Evolutionary conservation across 2,329 filamentous ascomycete genomes (phyloP), one percentile per base, ranked within the genome.

Genomic region (Alternaria triticimaculans): DNA sequence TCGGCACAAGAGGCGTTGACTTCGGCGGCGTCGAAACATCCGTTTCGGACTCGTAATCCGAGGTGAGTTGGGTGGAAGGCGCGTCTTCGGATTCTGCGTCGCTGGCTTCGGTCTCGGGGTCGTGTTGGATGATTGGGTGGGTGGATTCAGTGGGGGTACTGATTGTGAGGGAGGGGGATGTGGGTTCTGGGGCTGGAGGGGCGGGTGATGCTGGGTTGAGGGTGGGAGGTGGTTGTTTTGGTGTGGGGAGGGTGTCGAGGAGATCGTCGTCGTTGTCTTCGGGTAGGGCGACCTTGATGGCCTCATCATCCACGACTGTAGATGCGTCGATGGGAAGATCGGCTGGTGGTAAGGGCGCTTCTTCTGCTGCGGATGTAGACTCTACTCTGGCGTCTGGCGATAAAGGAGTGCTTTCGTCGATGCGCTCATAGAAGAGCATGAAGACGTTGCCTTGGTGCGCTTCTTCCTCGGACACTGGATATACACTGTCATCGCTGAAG

Each of bases 371-470:
- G 7, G 57, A 14, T 4, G 59, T 18, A 10, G 26, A 37, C n/a
- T 55, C 46, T 20, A 50, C 28, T 10, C 25, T 15, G 43, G 61
- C 4, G 0, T 51, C 33, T 33, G 28, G 21, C 8, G 33, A 1
- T 45, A 44, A 30, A 7, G 57, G 21, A 5, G 91, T 82, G 50
- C 87, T 88, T 77, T 64, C 63, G 25, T 76, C 70, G 41, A 76
- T 65, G n/a, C 73, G 77, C 66, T 99, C 95, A 78, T 98, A 99
- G 78, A 98, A 98, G 1, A 98, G 86, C 95, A 99, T 98, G 76
- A 98, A 98, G 0, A 94, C 95, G 2, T 93, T 93, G 0, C 89
- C 89, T 70, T 97, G 90, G 3, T 85, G 86, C 0, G 97, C 92
- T 26, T 87, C 86, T 11, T 90, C 86, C 76, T 97, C 92, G 20